Evolutionary conservation across 495 filamentous ascomycete species (phyloP), one percentile per base, ranked within the genome.

Genomic region (Penicillium canescens): DNA sequence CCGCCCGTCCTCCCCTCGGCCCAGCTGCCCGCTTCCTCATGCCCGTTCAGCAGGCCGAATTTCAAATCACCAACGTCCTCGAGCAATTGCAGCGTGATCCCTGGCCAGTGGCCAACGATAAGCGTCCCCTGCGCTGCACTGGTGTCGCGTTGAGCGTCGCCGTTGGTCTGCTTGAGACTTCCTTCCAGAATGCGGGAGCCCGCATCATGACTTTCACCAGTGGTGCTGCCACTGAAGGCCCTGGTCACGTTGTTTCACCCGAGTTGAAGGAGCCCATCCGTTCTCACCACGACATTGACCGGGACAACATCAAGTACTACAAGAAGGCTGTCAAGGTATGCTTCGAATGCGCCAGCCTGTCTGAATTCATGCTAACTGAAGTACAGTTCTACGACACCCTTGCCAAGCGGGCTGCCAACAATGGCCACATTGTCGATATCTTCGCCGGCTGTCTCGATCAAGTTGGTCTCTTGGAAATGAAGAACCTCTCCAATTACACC

Each of bases 301-400:
- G 91, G 36, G 95, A 99, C 67, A 96, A 97, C 63, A 96, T 96
- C 77, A 99, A 98, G 71, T 97, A 98, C 70, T 98, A 96, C 76
- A 99, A 99, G 81, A 98, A 98, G 73, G 94, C 95, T 40, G 72
- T 96, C 12, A 99, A 98, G 87, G 91, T 96, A 74, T 34, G 74
- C 48, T 52, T 14, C 38, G 31, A 3, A 23, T 10, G 8, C 23
- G 4, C 8, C 13, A 3, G 16, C 43, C 21, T 33, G 42, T n/a
- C 18, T 6, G n/a, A 4, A 9, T 33, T 42, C 24, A 12, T 65
- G 60, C 64, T 73, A 54, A 57, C 6, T 11, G 16, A n/a, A 18
- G 16, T 34, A 16, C 69, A 94, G 91, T 99, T 98, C 75, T 99
- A 98, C 66, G 93, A 99, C 60, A 90, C 83, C 56, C 85, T 99